Base-by-base conservation (phyloP, 2,329 filamentous ascomycete species). In the Xylaria hypoxylon region DNA sequence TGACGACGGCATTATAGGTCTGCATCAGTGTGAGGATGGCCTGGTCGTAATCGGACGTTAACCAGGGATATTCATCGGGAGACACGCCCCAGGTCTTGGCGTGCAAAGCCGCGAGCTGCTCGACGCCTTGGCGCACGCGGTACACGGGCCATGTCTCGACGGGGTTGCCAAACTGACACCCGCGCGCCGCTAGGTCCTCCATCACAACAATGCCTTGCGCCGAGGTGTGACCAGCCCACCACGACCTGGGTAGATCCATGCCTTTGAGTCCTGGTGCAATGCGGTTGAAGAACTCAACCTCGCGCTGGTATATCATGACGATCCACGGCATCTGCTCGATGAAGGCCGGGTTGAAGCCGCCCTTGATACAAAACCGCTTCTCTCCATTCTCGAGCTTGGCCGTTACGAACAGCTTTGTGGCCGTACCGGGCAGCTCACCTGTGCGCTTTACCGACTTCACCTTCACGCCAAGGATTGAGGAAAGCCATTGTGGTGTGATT, bases 71-170 rank as follows among this genome's bases (percentile, higher is more conserved):
- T 13, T 74, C 72, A 10, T 59, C 68, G 3, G 69, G 64, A 3
- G 61, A 73, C 24, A 71, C 73, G 13, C 73, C 75, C 72, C 73
- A 74, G 3, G 73, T 74, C 69, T 68, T 70, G 44, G 71, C 72
- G 67, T 80, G 79, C 59, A 80, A 70, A 3, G 74, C 75, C 1
- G 78, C 77, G 35, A 80, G 74, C 72, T 79, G 77, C 69, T 78
- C 75, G 11, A 79, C 65, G 17, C 74, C 76, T 7, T 69, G 56
- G 15, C 57, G 59, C 47, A 74, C 74, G 11, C 68, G 66, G 45
- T 64, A 47, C 6, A 72, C 67, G 8, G 72, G 68, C 74, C 73
- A 76, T 6, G 60, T 59, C 57, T 68, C 56, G 6, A 69, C 61
- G 11, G 71, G 68, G 38, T 62, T 63, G 19, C 73, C 71, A 61